Conservation (phyloP, 345 rosid genomes). For the Hypericum perforatum region DNA sequence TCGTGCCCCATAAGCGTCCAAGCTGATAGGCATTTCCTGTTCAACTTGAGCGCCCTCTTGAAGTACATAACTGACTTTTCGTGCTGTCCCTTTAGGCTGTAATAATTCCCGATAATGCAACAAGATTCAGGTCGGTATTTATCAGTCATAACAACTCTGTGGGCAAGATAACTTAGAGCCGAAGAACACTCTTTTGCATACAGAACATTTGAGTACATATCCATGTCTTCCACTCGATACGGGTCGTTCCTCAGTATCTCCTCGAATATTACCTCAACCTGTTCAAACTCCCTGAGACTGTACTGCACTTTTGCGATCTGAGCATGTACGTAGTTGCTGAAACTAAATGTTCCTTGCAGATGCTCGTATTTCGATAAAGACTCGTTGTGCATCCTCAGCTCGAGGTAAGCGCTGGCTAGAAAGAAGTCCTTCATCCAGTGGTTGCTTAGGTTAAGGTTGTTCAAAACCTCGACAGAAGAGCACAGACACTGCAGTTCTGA, state of each 20-base stretch:
- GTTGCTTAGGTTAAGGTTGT: slow-evolving; percentile 56
- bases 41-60: slow-evolving; percentile 89
- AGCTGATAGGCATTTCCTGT: slow-evolving; percentile 80
- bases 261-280: slow-evolving; percentile 90
- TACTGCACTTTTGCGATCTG: slow-evolving; percentile 90
- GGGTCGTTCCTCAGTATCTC: slow-evolving; percentile 79
- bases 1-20: slow-evolving; percentile 99
- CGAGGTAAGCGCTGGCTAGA: slow-evolving; percentile 75
- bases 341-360: slow-evolving; percentile 62
- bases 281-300: slow-evolving; percentile 86
- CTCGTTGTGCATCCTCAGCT: slow-evolving; percentile 81
- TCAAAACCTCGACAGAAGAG: slow-evolving; percentile 56
- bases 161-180: slow-evolving; percentile 88
- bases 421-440: slow-evolving; percentile 99
- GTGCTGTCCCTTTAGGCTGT: slow-evolving; percentile 94
- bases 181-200: slow-evolving; percentile 88
- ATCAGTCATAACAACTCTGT: slow-evolving; percentile 74
- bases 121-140: slow-evolving; percentile 96
- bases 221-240: slow-evolving; percentile 89
- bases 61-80: slow-evolving; percentile 89
- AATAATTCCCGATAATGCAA: slow-evolving; percentile 90
- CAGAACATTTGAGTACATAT: slow-evolving; percentile 88
- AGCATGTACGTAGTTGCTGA: slow-evolving; percentile 84
- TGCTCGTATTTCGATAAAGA: slow-evolving; percentile 62
- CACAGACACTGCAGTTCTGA: slow-evolving; percentile 79